Conservation (phyloP, 306 rosid species). For the Prunus kanzakura region DNA sequence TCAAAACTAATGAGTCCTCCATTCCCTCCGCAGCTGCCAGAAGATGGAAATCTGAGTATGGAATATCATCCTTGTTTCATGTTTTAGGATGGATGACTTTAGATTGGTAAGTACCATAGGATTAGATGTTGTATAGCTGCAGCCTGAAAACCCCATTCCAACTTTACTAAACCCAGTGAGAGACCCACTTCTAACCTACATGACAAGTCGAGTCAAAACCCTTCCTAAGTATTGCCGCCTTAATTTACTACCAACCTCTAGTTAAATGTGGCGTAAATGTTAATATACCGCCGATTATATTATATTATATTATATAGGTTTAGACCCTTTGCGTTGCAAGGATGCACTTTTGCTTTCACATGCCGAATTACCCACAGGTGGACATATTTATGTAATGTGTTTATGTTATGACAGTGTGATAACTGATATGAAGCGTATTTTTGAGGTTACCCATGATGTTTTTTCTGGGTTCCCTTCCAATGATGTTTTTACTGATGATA, state of each 20-base stretch:
- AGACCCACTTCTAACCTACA: conserved; percentile 4
- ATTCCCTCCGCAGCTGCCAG: not conserved
- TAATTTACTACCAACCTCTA: not conserved
- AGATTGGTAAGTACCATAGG: not conserved
- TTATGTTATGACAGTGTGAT: not conserved
- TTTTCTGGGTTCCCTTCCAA: not conserved
- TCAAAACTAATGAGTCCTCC: conserved; percentile 31
- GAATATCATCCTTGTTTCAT: conserved; percentile 10
- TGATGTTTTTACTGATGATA: not conserved
- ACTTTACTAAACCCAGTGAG: not conserved
- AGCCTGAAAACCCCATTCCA: conserved; percentile 2
- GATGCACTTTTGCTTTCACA: not conserved
- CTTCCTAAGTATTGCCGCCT: not conserved
- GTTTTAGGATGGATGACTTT: not conserved
- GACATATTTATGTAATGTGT: not conserved
- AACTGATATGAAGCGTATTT: not conserved
- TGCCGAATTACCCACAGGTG: not conserved
- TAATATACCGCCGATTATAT: not conserved
- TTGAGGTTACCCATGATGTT: not conserved
- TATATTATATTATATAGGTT: not conserved
- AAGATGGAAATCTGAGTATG: conserved; percentile 17
- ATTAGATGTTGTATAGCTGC: conserved; percentile 16
- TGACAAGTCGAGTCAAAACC: not conserved
- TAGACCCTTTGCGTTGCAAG: not conserved
- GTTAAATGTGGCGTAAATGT: not conserved